phyloP scores from a whole-genome alignment of 1,284 basidiomycete genomes.

The Cutaneotrichosporon sp. region DNA sequence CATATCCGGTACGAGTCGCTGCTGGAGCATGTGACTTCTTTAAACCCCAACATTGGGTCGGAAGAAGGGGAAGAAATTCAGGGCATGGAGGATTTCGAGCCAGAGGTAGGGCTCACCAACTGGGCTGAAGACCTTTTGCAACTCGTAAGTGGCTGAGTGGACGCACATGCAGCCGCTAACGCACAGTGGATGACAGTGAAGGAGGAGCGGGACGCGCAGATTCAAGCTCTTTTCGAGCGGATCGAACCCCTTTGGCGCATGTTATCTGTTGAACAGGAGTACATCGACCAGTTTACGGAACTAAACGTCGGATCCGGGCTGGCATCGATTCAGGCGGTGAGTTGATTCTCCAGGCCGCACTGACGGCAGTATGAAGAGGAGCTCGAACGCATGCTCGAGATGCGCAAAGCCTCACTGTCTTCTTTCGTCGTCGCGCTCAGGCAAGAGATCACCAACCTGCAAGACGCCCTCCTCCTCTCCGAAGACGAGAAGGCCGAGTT shows the following conservation, averaged over 20 bases:
- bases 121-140: slow-evolving; percentile 36
- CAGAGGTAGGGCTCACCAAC: slow-evolving; percentile 36
- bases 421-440: slow-evolving; percentile 78
- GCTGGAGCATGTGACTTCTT: slow-evolving; percentile 23
- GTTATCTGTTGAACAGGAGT: slow-evolving; percentile 38
- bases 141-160: slow-evolving; percentile 24
- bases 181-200: slow-evolving; percentile 40
- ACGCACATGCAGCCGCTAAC: too few relatives aligned
- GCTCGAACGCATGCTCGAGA: slow-evolving; percentile 78
- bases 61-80: slow-evolving; percentile 32
- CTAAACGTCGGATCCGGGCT: slow-evolving; percentile 44
- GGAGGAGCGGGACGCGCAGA: slow-evolving; percentile 32
- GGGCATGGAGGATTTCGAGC: slow-evolving; percentile 42
- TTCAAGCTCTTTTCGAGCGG: slow-evolving; percentile 45
- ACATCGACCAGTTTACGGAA: slow-evolving; percentile 43
- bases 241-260: slow-evolving; percentile 45
- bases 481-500: slow-evolving; percentile 78
- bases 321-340: slow-evolving; percentile 39
- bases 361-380: slow-evolving; percentile 70
- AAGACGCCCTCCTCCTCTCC: slow-evolving; percentile 81
- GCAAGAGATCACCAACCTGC: slow-evolving; percentile 71
- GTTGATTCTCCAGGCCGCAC: slow-evolving; percentile 6
- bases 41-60: slow-evolving; percentile 20
- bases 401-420: slow-evolving; percentile 82
- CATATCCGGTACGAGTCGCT: slow-evolving; percentile 29